Base-by-base conservation (phyloP, 148 eudicot genomes). In the Nyssa sinensis region DNA sequence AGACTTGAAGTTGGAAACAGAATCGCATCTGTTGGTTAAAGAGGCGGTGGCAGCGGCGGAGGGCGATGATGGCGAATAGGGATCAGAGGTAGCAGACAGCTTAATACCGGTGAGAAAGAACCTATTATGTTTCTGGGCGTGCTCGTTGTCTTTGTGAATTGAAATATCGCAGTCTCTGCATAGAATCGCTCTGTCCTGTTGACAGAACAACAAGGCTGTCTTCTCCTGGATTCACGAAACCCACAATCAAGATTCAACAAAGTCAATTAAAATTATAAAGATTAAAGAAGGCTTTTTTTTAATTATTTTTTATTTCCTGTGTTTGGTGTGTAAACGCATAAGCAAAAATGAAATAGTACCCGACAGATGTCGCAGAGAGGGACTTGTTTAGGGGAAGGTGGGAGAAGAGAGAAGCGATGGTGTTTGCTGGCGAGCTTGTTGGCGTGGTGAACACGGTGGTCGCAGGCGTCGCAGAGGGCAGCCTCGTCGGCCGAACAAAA, bases 181-280 rank as follows among this genome's bases (percentile, higher is more conserved):
- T 33, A 91, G 67, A 29, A 91, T 86, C 24, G 93, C 93, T 64
- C 97, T 81, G 66, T 91, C 97, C 69, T 93, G 89, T 78, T 91
- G 92, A 68, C 97, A 93, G 72, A 93, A 91, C 75, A 93, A 27
- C 68, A 89, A 75, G n/a, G 91, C 98, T 76, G 83, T 89, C 69
- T 74, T 85, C 51, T 88, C 98, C 98, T 93, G 74, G 65, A 67
- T 14, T 55, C 59, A 55, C 25, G 3, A 7, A 55, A 55, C 57
- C 57, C 57, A 49, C 16, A 1, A 49, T 49, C 3, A 49, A 39
- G 5, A 39, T n/a, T 37, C 44, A 37, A 9, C 44, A 37, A 3
- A 37, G 44, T 3, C n/a, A n/a, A n/a, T n/a, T n/a, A 14, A 3
- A 8, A 41, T 41, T 41, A 14, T 41, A 41, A 41, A n/a, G 0